A percentile compares a stretch with the other conserved stretches of the same genome.
phyloP scores from a whole-genome alignment of 2,329 filamentous ascomycete species.

The Aspergillus pseudonomiae region DNA sequence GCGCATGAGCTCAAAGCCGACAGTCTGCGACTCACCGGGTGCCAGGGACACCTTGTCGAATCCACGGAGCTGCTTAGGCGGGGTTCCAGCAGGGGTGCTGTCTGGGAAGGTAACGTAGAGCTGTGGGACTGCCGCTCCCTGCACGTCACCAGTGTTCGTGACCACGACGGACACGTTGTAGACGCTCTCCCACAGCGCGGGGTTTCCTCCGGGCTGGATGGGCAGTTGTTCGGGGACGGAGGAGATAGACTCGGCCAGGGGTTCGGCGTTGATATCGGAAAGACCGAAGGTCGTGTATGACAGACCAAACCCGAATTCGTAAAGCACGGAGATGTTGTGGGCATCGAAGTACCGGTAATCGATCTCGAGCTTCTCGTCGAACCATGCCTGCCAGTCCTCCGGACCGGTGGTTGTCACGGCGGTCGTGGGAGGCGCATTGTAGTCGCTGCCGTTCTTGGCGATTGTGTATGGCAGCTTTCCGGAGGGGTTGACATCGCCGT shows the following conservation, averaged over 20 bases:
- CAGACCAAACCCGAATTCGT: conserved; percentile 60
- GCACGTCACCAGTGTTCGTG: conserved; percentile 68
- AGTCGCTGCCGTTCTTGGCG: conserved; percentile 68
- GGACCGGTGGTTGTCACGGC: conserved; percentile 32
- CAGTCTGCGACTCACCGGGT: conserved; percentile 50
- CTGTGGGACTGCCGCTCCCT: conserved; percentile 73
- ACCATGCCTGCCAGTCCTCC: not conserved
- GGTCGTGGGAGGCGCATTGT: conserved; percentile 50
- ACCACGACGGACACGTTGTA: conserved; percentile 58
- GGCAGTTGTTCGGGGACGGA: conserved; percentile 48
- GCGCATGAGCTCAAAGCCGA: conserved; percentile 57
- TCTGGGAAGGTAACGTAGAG: conserved; percentile 28
- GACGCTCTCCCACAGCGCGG: conserved; percentile 18
- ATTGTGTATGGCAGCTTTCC: conserved; percentile 81
- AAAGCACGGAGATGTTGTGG: conserved; percentile 21
- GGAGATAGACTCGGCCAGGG: conserved; percentile 51
- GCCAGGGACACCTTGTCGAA: conserved; percentile 62
- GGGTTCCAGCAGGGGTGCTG: conserved; percentile 34
- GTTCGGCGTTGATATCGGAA: conserved; percentile 67
- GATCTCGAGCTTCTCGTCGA: conserved; percentile 22
- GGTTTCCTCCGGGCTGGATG: conserved; percentile 49
- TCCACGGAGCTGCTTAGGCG: conserved; percentile 60
- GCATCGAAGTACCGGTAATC: conserved; percentile 29
- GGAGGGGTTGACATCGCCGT: conserved; percentile 75
- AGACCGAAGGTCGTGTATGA: conserved; percentile 73